Evolutionary conservation across 2,329 filamentous ascomycete genomes (phyloP).

Genomic region (Colletotrichum sp.): DNA sequence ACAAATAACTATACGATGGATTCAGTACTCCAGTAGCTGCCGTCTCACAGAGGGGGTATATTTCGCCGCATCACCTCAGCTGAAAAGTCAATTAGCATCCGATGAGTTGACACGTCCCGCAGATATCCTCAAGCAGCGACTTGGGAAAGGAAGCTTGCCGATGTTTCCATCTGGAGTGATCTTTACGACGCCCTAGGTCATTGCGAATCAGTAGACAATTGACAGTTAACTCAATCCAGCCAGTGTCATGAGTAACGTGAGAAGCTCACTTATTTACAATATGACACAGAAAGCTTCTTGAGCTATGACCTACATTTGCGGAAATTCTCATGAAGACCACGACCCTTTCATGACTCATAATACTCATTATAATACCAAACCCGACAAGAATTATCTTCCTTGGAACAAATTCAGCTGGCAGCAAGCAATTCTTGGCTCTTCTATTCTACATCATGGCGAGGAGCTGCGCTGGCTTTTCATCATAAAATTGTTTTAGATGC

Average conservation of each 20-base stretch:
- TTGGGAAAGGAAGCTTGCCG: neutral
- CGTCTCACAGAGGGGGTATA: too few species aligned
- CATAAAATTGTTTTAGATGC: neutral
- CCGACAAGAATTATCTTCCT: neutral
- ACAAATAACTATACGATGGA: neutral
- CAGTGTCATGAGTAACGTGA: neutral
- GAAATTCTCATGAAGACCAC: too few species aligned
- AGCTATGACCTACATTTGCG: too few species aligned
- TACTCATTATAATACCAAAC: accelerated
- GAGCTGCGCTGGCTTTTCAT: neutral
- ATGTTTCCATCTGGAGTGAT: neutral
- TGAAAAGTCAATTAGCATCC: neutral
- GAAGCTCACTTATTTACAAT: neutral
- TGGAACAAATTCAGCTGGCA: neutral
- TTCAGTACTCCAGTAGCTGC: neutral
- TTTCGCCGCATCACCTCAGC: too few species aligned
- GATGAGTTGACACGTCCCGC: neutral
- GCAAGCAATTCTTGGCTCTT: neutral
- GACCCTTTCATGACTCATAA: too few species aligned
- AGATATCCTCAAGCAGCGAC: neutral
- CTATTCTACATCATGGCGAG: neutral
- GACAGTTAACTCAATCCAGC: neutral
- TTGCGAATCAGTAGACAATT: too few species aligned
- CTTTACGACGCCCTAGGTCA: neutral
- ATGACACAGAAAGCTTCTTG: too few species aligned